Evolutionary conservation across 768 basidiomycete genomes (phyloP).

Genomic region (Podaxis pistillaris): DNA sequence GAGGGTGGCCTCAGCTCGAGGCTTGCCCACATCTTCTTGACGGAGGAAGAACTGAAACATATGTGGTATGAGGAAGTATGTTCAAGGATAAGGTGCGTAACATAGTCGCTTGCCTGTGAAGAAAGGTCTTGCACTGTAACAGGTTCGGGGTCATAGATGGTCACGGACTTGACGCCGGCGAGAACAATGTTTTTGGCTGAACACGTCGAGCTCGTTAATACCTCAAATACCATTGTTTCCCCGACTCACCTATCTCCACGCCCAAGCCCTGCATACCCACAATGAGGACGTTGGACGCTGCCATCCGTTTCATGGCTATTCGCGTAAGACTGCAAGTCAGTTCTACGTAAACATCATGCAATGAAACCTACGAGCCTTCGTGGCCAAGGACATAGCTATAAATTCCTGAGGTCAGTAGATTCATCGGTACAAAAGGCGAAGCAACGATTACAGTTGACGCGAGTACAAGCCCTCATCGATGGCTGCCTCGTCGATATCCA

Average conservation of each 20-base stretch:
- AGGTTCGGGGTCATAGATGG: conserved; percentile 90
- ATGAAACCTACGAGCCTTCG: conserved; percentile 60
- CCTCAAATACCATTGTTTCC: neutral
- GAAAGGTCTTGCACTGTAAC: conserved; percentile 89
- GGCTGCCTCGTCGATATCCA: conserved; percentile 84
- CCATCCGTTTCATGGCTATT: conserved; percentile 99
- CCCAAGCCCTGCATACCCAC: conserved; percentile 91
- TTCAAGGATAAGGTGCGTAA: neutral
- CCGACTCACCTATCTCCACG: conserved; percentile 79
- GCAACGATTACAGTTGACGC: conserved; percentile 69
- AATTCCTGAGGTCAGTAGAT: neutral
- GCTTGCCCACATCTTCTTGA: conserved; percentile 80
- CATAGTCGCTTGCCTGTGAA: conserved; percentile 70
- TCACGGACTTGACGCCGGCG: conserved; percentile 97
- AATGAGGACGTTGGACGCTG: conserved; percentile 90
- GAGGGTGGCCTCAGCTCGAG: conserved; percentile 81
- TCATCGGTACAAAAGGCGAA: neutral
- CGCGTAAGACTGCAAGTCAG: conserved; percentile 10
- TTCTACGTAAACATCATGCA: neutral
- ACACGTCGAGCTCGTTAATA: conserved; percentile 11
- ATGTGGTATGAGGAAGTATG: neutral
- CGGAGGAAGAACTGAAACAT: conserved; percentile 86
- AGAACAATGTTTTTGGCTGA: conserved; percentile 92
- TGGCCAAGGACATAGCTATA: conserved; percentile 89
- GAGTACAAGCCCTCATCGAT: conserved; percentile 95